Base-by-base conservation (phyloP, 805 yeast species). In the Ogataea neopini region DNA sequence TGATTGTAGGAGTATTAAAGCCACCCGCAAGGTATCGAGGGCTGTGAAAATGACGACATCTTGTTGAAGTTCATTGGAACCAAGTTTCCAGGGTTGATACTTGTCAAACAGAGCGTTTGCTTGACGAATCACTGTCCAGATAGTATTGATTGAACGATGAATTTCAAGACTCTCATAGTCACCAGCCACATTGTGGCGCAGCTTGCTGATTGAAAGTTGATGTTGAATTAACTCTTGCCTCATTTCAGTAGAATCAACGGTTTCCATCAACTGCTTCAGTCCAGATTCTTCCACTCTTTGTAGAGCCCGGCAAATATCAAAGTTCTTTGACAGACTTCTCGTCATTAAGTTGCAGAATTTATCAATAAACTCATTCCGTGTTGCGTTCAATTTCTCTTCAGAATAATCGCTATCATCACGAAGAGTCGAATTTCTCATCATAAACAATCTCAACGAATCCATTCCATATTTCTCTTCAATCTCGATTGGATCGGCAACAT, bases 401-500 rank as follows among this genome's bases (percentile, higher is more conserved):
- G 83, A 77, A 62, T 84, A 94, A 56, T 90, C 90, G 55, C 91
- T 80, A 67, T 94, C 99, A 23, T 78, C 74, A 20, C 80, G 84
- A 28, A 94, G 67, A 30, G 83, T 81, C 1, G 96, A 84, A 61
- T 84, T 84, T 56, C 84, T 87, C 67, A 84, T 75, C 48, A 94
- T 67, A 61, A 83, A 89, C 67, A 88, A 83, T 52, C 97, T 73
- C 35, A 90, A 68, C 0, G 87, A 67, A 63, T 87, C 94, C n/a
- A 74, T 64, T 0, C 90, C 96, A 58, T 86, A 88, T 35, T 73
- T 64, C 0, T 77, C 72, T 3, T 80, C 71, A 25, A 84, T 73
- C n/a, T 70, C 77, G 15, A 86, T 61, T 0, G 99, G 99, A 59
- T 94, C 97, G 4, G 92, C 95, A 8, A 92, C 97, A 62, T 94